phyloP scores from a whole-genome alignment of 257 asterid genomes.

The Euphrasia confusa region DNA sequence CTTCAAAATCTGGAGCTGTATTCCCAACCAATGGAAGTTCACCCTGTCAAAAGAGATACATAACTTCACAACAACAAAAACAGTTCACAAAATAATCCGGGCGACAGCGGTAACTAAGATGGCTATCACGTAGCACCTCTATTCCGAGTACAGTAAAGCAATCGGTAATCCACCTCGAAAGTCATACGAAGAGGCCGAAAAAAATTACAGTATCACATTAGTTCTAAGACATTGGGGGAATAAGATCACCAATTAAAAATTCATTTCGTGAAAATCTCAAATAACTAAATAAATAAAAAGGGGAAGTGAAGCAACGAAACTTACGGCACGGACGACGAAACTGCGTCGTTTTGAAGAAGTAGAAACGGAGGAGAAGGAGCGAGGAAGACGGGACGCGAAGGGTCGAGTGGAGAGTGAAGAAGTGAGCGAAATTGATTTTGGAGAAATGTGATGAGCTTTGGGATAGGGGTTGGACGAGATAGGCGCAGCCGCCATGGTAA shows the following conservation, averaged over 20 bases:
- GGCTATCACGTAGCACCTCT: too few species aligned
- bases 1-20: slow-evolving; percentile 90
- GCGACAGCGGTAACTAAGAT: too few species aligned
- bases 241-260: too few species aligned
- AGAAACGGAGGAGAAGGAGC: not conserved
- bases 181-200: too few species aligned
- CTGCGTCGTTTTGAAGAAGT: not conserved
- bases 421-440: slow-evolving; percentile 25
- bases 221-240: too few species aligned
- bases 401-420: not conserved
- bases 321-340: not conserved
- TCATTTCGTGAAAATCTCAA: too few species aligned
- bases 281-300: too few species aligned
- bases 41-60: slow-evolving; percentile 37
- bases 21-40: slow-evolving; percentile 86
- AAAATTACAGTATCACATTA: too few species aligned
- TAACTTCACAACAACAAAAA: too few species aligned
- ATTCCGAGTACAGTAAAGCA: too few species aligned
- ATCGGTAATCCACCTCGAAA: too few species aligned
- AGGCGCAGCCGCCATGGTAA: slow-evolving; percentile 47
- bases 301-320: not conserved
- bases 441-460: slow-evolving; percentile 38
- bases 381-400: not conserved
- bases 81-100: too few species aligned
- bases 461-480: slow-evolving; percentile 37